Conservation (phyloP, 2,329 filamentous ascomycete genomes). For the Microcera coccophila region DNA sequence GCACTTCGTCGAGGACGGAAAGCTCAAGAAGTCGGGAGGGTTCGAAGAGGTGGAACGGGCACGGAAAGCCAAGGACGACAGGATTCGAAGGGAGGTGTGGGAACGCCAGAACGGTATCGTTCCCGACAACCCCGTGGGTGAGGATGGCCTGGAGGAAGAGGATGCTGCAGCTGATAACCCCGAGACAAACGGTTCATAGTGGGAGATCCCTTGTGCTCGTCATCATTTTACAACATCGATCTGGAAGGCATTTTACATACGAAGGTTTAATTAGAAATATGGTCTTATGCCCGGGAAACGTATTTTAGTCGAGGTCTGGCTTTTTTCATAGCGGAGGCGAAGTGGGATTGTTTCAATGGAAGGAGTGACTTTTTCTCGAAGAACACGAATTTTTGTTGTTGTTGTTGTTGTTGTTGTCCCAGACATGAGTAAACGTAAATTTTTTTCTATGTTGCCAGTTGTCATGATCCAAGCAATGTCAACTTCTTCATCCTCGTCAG, state of each 20-base stretch:
- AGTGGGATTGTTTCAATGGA: constrained; percentile 19
- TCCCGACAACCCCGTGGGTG: constrained; percentile 41
- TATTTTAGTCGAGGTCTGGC: constrained; percentile 10
- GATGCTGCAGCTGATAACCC: constrained; percentile 7
- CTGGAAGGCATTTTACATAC: neutral
- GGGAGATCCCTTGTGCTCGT: neutral
- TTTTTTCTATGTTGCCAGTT: neutral
- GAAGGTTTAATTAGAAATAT: too few species aligned
- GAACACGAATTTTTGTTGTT: neutral
- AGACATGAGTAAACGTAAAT: neutral
- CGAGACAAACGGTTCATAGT: constrained; percentile 12
- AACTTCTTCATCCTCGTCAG: constrained; percentile 49
- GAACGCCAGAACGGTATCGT: constrained; percentile 59
- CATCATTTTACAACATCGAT: neutral
- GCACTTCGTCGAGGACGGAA: constrained; percentile 82
- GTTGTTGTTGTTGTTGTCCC: neutral
- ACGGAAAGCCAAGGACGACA: constrained; percentile 80
- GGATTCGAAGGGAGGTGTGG: constrained; percentile 76
- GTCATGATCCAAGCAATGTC: constrained; percentile 44
- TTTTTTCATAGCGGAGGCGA: constrained; percentile 34
- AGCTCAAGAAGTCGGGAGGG: constrained; percentile 92
- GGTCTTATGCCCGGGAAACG: constrained; percentile 1
- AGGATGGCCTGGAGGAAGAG: constrained; percentile 27
- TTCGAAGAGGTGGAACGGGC: constrained; percentile 90
- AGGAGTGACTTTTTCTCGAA: too few species aligned